Conservation (phyloP, 495 filamentous ascomycete genomes). For the Podospora fimiseda region DNA sequence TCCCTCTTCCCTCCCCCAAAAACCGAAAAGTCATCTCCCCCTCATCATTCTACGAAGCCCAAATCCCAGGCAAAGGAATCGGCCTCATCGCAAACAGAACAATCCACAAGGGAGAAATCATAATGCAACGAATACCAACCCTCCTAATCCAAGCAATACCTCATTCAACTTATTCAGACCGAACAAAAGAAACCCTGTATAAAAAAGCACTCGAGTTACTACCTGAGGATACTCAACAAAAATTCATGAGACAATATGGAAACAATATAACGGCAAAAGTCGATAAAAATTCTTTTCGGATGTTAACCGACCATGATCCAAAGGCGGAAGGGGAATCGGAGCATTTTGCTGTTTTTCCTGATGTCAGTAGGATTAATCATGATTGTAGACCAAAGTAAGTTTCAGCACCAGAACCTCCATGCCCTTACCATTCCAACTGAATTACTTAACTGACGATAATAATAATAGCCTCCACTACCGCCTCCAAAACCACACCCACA, state of each 20-base stretch:
- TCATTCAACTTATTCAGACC: conserved; percentile 22
- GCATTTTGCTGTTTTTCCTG: conserved; percentile 33
- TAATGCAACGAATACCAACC: conserved; percentile 29
- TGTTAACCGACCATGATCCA: conserved; percentile 27
- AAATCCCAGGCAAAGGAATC: conserved; percentile 33
- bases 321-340: conserved; percentile 12
- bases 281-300: conserved; percentile 35
- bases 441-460: not conserved
- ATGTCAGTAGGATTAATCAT: conserved; percentile 36
- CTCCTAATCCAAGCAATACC: conserved; percentile 26
- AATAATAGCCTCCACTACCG: conserved; percentile 34
- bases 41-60: conserved; percentile 21
- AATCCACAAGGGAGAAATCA: conserved; percentile 33
- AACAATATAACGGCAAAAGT: conserved; percentile 27
- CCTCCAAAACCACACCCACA: conserved; percentile 34
- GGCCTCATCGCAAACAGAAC: conserved; percentile 35
- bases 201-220: conserved; percentile 25
- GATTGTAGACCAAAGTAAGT: conserved; percentile 42
- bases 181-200: conserved; percentile 22
- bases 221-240: conserved; percentile 9
- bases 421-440: not conserved
- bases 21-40: not conserved
- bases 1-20: conserved; percentile 1
- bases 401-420: not conserved
- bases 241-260: conserved; percentile 33